Evolutionary conservation across 192 early-diverging fungal species (phyloP), one percentile per base, ranked within the genome.

Genomic region (Lobosporangium transversale): DNA sequence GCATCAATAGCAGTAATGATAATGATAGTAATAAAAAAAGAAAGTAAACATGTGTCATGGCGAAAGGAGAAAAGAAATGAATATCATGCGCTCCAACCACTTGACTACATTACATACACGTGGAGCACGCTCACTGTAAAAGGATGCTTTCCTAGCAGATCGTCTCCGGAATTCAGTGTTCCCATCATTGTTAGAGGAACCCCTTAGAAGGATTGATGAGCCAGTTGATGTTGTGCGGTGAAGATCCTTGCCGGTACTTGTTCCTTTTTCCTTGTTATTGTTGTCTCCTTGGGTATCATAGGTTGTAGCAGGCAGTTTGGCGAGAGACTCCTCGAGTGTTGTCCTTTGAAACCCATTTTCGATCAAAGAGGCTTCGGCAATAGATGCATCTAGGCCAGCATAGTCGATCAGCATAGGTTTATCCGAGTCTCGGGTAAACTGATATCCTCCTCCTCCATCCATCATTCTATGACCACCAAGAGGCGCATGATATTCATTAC

Each of bases 41-140:
- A 42, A 42, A 42, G 17, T 12, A 9, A 17, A 42, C 23, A 20
- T 7, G 17, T 48, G 45, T 48, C 23, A n/a, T n/a, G n/a, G n/a
- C n/a, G n/a, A n/a, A n/a, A n/a, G n/a, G n/a, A n/a, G n/a, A n/a
- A n/a, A n/a, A n/a, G n/a, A n/a, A n/a, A n/a, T n/a, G n/a, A n/a
- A n/a, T n/a, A n/a, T n/a, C n/a, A n/a, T n/a, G n/a, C n/a, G 17
- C 20, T 52, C 24, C 17, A 65, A n/a, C 43, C 50, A 2, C 18
- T 43, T n/a, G n/a, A n/a, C n/a, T n/a, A n/a, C n/a, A n/a, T n/a
- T n/a, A n/a, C 57, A 32, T 66, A 75, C 71, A 35, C 71, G 63
- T 66, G 71, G 71, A 24, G 71, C 57, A 49, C 63, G 57, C 51
- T 75, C 71, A 21, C 71, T 75, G 63, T 75, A 75, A 24, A 66